Conservation (phyloP, 2,329 filamentous ascomycete species). For the Plenodomus tracheiphilus region DNA sequence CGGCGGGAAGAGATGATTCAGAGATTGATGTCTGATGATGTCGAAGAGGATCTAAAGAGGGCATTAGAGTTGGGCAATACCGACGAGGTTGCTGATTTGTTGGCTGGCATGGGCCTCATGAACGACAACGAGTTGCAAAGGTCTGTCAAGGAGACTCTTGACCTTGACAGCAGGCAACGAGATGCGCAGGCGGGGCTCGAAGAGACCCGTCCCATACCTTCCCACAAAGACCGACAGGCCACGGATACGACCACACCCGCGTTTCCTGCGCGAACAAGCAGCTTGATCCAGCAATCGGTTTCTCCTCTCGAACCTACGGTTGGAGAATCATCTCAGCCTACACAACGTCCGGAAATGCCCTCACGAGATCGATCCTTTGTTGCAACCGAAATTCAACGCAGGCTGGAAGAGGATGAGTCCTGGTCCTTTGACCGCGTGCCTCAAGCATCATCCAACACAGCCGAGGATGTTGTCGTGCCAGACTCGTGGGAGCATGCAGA, state of each 20-base stretch:
- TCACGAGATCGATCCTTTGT: slow-evolving; percentile 49
- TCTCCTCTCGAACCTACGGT: slow-evolving; percentile 2
- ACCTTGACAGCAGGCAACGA: neutral
- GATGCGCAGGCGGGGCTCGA: neutral
- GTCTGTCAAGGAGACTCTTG: neutral
- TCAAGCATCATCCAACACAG: slow-evolving; percentile 5
- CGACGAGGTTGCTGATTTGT: slow-evolving; percentile 12
- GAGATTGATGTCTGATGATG: slow-evolving; percentile 19
- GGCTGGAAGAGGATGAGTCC: slow-evolving; percentile 49
- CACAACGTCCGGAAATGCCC: slow-evolving; percentile 51
- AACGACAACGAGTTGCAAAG: neutral
- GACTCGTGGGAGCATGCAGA: slow-evolving; percentile 35
- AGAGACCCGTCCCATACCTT: slow-evolving; percentile 4
- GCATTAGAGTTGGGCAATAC: slow-evolving; percentile 15
- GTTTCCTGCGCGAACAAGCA: slow-evolving; percentile 18
- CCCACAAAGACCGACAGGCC: neutral
- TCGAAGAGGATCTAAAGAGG: slow-evolving; percentile 22
- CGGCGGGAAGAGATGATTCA: slow-evolving; percentile 17
- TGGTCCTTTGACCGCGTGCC: slow-evolving; percentile 38
- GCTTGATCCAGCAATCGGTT: slow-evolving; percentile 8
- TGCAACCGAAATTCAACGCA: slow-evolving; percentile 53
- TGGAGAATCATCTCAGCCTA: slow-evolving; percentile 16
- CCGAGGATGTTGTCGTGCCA: slow-evolving; percentile 12
- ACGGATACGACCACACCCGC: neutral
- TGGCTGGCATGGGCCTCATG: slow-evolving; percentile 5